Evolutionary conservation across 2,329 filamentous ascomycete species (phyloP).

Genomic region (Nothomitra cinnamomea): DNA sequence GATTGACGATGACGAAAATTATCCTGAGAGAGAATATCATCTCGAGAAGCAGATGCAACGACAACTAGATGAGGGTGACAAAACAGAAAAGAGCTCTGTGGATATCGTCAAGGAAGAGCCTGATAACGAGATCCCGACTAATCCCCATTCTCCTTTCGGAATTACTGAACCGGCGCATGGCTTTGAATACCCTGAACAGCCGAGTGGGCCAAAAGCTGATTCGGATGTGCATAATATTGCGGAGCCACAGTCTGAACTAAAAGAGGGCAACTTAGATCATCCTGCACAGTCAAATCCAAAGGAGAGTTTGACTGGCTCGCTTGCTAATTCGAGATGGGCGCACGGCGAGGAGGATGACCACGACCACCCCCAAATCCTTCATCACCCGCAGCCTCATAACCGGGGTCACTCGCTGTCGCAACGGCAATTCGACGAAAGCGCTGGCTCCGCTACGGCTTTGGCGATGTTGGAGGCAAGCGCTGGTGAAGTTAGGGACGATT

Average conservation of each 20-base stretch:
- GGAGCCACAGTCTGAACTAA: conserved; percentile 10
- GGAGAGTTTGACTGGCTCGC: not conserved
- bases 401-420: conserved; percentile 56
- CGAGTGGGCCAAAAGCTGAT: conserved; percentile 13
- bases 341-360: conserved; percentile 20
- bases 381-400: conserved; percentile 59
- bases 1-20: conserved; percentile 72
- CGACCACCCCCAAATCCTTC: conserved; percentile 39
- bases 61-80: conserved; percentile 59
- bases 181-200: conserved; percentile 11
- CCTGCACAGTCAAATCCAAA: not conserved
- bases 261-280: conserved; percentile 8
- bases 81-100: conserved; percentile 10
- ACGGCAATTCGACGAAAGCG: conserved; percentile 42
- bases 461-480: conserved; percentile 12
- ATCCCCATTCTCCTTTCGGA: conserved; percentile 1
- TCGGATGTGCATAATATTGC: conserved; percentile 14
- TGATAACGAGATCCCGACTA: not conserved
- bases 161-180: not conserved
- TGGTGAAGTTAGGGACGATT: conserved; percentile 13
- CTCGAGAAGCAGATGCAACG: conserved; percentile 64
- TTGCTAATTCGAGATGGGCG: not conserved
- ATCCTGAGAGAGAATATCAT: conserved; percentile 71
- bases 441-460: conserved; percentile 13
- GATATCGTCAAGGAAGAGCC: not conserved